Evolutionary conservation across 176 grass and related monocot species (phyloP).

Genomic region (Metroxylon sagu): DNA sequence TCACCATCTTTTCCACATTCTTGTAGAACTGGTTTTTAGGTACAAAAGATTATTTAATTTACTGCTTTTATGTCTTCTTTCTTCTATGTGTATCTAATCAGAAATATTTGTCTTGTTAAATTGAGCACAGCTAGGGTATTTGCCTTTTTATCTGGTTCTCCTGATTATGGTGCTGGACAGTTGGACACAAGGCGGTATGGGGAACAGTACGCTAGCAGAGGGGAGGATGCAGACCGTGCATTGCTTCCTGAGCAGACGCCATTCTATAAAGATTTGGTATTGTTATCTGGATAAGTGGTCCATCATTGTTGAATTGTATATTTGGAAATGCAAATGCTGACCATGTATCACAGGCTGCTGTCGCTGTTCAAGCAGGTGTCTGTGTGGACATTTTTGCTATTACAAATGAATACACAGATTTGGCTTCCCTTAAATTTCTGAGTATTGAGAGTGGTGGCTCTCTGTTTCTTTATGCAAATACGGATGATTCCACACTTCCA

Average conservation of each 20-base stretch:
- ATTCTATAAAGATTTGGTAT: slow-evolving; percentile 93
- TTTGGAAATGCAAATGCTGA: slow-evolving; percentile 17
- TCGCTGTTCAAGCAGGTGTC: slow-evolving; percentile 91
- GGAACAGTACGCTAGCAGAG: slow-evolving; percentile 89
- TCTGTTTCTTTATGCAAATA: slow-evolving; percentile 78
- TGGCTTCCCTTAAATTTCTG: slow-evolving; percentile 91
- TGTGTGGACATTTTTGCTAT: slow-evolving; percentile 92
- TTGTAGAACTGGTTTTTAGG: too few species aligned
- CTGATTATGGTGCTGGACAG: slow-evolving; percentile 88
- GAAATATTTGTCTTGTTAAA: slow-evolving; percentile 21
- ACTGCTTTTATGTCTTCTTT: slow-evolving; percentile 10
- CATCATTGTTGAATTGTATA: neutral
- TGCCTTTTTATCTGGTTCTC: slow-evolving; percentile 86
- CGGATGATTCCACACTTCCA: slow-evolving; percentile 87
- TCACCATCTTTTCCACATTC: slow-evolving; percentile 3
- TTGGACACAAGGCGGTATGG: slow-evolving; percentile 87
- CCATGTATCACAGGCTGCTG: slow-evolving; percentile 54
- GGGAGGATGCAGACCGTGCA: slow-evolving; percentile 70
- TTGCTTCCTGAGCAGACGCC: slow-evolving; percentile 92
- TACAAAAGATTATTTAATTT: neutral
- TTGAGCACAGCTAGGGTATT: slow-evolving; percentile 73
- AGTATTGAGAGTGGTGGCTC: slow-evolving; percentile 96
- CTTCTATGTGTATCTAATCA: slow-evolving; percentile 16
- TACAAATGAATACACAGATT: slow-evolving; percentile 93
- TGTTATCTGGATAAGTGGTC: slow-evolving; percentile 8